phyloP scores from a whole-genome alignment of 2,329 filamentous ascomycete genomes.

The Rhynchosporium graminicola region DNA sequence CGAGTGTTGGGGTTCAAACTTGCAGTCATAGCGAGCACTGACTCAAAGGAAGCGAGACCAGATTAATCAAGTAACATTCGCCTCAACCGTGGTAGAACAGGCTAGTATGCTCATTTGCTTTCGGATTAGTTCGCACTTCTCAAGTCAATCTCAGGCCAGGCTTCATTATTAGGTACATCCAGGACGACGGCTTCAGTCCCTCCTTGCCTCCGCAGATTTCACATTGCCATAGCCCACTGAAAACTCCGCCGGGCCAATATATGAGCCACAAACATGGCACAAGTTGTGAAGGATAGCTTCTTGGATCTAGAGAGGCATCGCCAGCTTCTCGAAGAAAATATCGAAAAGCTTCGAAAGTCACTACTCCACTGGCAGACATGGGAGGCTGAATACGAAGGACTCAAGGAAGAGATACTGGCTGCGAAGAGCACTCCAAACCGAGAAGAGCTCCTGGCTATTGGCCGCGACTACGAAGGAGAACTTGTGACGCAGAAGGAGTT shows the following conservation, averaged over 20 bases:
- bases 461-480: slow-evolving; percentile 53
- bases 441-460: slow-evolving; percentile 55
- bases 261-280: slow-evolving; percentile 30
- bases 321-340: slow-evolving; percentile 71
- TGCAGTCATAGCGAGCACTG: no score
- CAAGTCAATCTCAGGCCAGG: no score
- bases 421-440: slow-evolving; percentile 46
- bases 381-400: slow-evolving; percentile 87
- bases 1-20: no score
- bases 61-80: no score
- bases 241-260: background rate
- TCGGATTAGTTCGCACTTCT: no score
- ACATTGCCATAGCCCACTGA: background rate
- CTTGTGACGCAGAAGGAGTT: slow-evolving; percentile 62
- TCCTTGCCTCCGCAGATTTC: background rate
- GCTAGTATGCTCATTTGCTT: no score
- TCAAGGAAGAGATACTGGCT: slow-evolving; percentile 76
- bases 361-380: slow-evolving; percentile 87
- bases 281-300: slow-evolving; percentile 45
- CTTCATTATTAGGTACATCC: no score
- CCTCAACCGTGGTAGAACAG: no score
- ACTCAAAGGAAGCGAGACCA: no score
- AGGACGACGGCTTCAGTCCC: background rate
- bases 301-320: slow-evolving; percentile 74
- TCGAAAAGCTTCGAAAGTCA: slow-evolving; percentile 71